These are phyloP conservation scores for Amaranthus cruentus DNA, from an alignment of 148 eudicot genomes.

Conservation along the genomic window DNA sequence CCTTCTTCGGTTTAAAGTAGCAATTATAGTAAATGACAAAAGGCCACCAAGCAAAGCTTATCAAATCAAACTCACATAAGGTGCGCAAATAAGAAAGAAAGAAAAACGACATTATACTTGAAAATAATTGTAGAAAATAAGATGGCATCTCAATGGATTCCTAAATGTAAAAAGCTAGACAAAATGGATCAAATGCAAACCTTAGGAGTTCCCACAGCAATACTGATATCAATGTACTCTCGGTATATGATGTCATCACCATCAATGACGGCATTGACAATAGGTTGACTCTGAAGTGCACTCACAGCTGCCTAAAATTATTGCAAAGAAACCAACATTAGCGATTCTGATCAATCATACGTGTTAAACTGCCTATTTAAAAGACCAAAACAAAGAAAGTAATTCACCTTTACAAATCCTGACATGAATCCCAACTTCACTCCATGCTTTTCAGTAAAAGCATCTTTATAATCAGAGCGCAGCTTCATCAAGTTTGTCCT, in stretches of 20 bases:
- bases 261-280: slow-evolving; percentile 89
- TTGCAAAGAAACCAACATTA: slow-evolving; percentile 1
- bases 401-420: slow-evolving; percentile 79
- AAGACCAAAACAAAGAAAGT: slow-evolving; percentile 1
- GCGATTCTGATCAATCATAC: background rate
- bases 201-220: slow-evolving; percentile 98
- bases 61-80: background rate
- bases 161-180: background rate
- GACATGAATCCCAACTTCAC: slow-evolving; percentile 97
- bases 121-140: background rate
- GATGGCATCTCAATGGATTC: background rate
- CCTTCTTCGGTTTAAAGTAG: no score
- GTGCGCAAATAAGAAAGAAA: background rate
- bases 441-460: slow-evolving; percentile 94
- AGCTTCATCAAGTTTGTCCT: slow-evolving; percentile 99
- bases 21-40: no score
- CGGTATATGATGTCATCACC: slow-evolving; percentile 94
- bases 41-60: background rate
- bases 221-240: slow-evolving; percentile 90
- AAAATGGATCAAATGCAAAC: slow-evolving; percentile 28
- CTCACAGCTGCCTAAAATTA: slow-evolving; percentile 74
- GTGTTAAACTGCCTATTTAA: background rate
- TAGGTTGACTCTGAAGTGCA: slow-evolving; percentile 86
- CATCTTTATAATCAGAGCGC: slow-evolving; percentile 96
- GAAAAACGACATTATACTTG: background rate